phyloP scores from a whole-genome alignment of 352 stramenopile genomes.

The Pythium sukuiense region DNA sequence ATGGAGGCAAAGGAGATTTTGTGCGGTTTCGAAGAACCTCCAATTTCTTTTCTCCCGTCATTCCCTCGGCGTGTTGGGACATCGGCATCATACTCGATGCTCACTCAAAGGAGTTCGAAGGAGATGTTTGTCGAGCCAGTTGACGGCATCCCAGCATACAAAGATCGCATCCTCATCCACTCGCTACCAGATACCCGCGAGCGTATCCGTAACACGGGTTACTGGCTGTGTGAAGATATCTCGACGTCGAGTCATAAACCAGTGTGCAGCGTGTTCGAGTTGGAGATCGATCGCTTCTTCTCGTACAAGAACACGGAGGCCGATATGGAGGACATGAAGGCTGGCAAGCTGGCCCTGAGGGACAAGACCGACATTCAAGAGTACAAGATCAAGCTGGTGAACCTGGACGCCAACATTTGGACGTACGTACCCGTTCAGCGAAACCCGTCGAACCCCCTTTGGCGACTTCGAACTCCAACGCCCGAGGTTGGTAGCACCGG shows the following conservation, averaged over 20 bases:
- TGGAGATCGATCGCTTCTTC: conserved; percentile 76
- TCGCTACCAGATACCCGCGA: conserved; percentile 65
- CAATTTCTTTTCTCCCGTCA: conserved; percentile 72
- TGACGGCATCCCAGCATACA: conserved; percentile 47
- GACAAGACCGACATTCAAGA: conserved; percentile 67
- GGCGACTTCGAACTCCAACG: conserved; percentile 14
- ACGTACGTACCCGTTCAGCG: conserved; percentile 37
- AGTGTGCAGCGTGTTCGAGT: conserved; percentile 68
- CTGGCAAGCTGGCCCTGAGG: conserved; percentile 49
- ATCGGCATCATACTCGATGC: conserved; percentile 64
- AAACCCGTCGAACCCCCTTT: conserved; percentile 6
- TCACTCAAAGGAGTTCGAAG: conserved; percentile 55
- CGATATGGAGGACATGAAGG: conserved; percentile 38
- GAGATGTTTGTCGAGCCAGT: conserved; percentile 50
- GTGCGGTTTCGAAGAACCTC: conserved; percentile 81
- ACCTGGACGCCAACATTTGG: conserved; percentile 80
- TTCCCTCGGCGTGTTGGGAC: conserved; percentile 65
- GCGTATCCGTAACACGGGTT: conserved; percentile 51
- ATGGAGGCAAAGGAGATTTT: conserved; percentile 85
- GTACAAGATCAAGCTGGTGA: conserved; percentile 72
- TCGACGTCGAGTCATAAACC: conserved; percentile 71
- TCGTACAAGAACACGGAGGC: conserved; percentile 67
- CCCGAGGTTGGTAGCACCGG: conserved; percentile 14
- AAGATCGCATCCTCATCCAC: conserved; percentile 71
- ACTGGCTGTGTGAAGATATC: conserved; percentile 72